A percentile compares a stretch with the other conserved stretches of the same genome.
phyloP scores from a whole-genome alignment of 768 basidiomycete genomes.

The Lyophyllum shimeji region DNA sequence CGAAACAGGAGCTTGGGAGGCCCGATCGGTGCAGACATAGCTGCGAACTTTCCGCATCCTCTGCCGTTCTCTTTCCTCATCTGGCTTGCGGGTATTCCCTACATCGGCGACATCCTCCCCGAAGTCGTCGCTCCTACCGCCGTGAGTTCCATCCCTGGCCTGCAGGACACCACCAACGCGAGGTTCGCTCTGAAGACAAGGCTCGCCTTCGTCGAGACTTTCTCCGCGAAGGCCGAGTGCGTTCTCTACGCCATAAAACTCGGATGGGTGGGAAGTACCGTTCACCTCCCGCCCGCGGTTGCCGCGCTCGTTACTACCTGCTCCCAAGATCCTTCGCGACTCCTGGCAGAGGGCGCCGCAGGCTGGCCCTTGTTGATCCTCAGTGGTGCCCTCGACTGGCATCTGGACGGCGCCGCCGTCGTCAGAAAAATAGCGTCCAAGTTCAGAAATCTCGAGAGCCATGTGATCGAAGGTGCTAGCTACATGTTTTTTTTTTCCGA shows the following conservation, averaged over 20 bases:
- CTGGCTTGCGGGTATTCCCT: slow-evolving; percentile 26
- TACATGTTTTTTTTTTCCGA: slow-evolving; percentile 32
- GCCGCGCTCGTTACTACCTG: slow-evolving; percentile 22
- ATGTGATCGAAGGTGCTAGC: slow-evolving; percentile 25
- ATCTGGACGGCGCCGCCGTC: slow-evolving; percentile 24
- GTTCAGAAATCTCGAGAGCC: slow-evolving; percentile 31
- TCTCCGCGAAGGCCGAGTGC: slow-evolving; percentile 24
- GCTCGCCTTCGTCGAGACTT: slow-evolving; percentile 23
- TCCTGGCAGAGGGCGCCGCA: slow-evolving; percentile 23
- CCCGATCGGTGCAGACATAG: slow-evolving; percentile 28
- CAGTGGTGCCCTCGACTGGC: slow-evolving; percentile 24
- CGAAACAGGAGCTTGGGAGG: slow-evolving; percentile 14
- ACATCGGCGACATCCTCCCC: slow-evolving; percentile 20
- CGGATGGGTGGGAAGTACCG: slow-evolving; percentile 22
- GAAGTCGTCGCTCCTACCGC: slow-evolving; percentile 21
- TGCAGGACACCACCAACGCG: slow-evolving; percentile 23
- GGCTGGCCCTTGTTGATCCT: slow-evolving; percentile 29
- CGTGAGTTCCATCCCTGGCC: slow-evolving; percentile 17
- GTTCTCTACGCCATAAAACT: slow-evolving; percentile 25
- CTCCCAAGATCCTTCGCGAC: slow-evolving; percentile 23
- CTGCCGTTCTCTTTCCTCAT: slow-evolving; percentile 28
- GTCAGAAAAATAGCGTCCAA: slow-evolving; percentile 25
- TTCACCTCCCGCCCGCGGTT: slow-evolving; percentile 19
- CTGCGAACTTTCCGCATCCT: slow-evolving; percentile 21
- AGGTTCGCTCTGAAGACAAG: slow-evolving; percentile 18